A percentile compares a stretch with the other conserved stretches of the same genome.
phyloP scores from a whole-genome alignment of 371 early-diverging fungal genomes.

The Lichtheimia hyalospora region DNA sequence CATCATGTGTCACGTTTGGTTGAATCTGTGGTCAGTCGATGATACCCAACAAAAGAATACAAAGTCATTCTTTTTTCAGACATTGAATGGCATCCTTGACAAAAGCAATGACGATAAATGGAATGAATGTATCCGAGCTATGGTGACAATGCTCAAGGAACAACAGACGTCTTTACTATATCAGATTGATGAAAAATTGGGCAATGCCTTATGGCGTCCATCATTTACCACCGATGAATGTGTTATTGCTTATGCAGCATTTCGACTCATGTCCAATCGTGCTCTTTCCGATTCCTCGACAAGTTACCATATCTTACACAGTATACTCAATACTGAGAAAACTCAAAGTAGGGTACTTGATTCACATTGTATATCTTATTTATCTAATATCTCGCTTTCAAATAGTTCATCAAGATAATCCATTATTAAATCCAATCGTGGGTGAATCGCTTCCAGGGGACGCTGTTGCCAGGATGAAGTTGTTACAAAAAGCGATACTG shows the following conservation, averaged over 20 bases:
- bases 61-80: neutral
- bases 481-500: conserved; percentile 10
- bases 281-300: neutral
- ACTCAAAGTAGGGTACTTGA: no score
- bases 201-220: conserved; percentile 21
- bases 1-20: conserved; percentile 27
- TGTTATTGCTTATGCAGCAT: conserved; percentile 20
- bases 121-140: neutral
- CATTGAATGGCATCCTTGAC: neutral
- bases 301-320: neutral
- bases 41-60: conserved; percentile 6
- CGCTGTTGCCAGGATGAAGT: neutral
- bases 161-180: conserved; percentile 1
- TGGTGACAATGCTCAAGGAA: conserved; percentile 13
- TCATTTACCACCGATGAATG: conserved; percentile 31
- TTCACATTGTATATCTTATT: no score
- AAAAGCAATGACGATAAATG: neutral
- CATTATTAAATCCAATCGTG: no score
- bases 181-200: conserved; percentile 29
- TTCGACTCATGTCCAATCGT: neutral
- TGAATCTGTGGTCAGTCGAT: conserved; percentile 22
- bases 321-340: neutral
- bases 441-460: conserved; percentile 10
- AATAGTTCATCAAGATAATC: no score
- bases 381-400: no score